phyloP scores from a whole-genome alignment of 2,329 filamentous ascomycete genomes.

The Pseudonectria foliicola region DNA sequence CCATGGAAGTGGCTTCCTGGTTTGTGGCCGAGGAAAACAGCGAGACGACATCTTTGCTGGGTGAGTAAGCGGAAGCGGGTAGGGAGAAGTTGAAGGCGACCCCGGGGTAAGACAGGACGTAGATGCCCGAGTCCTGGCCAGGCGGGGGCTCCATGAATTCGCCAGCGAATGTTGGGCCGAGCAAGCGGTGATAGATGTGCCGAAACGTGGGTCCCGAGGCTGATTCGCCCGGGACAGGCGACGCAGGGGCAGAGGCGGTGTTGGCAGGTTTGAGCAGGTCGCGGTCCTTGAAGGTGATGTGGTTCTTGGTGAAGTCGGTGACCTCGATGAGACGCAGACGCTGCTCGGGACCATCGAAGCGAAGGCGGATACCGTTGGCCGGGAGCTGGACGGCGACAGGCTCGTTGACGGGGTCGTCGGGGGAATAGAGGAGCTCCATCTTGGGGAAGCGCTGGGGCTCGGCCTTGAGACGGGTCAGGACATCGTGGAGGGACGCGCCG shows the following conservation, averaged over 20 bases:
- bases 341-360: conserved; percentile 91
- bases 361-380: conserved; percentile 78
- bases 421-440: conserved; percentile 75
- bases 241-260: conserved; percentile 27
- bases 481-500: conserved; percentile 84
- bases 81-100: conserved; percentile 89
- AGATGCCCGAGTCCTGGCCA: conserved; percentile 58
- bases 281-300: conserved; percentile 71
- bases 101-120: conserved; percentile 89
- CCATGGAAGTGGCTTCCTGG: conserved; percentile 75
- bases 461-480: conserved; percentile 79
- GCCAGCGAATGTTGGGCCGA: conserved; percentile 88
- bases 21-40: conserved; percentile 73
- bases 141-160: conserved; percentile 71
- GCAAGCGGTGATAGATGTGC: conserved; percentile 86
- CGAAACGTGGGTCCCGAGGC: conserved; percentile 65
- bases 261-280: conserved; percentile 64
- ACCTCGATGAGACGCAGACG: conserved; percentile 86
- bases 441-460: conserved; percentile 77
- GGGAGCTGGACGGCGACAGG: conserved; percentile 72
- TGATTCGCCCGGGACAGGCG: conserved; percentile 26
- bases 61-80: conserved; percentile 65
- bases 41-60: conserved; percentile 74
- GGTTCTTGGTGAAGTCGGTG: conserved; percentile 78
- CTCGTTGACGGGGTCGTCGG: conserved; percentile 63